Base-by-base conservation (phyloP, 2,329 filamentous ascomycete genomes). In the Colletotrichum tabaci region DNA sequence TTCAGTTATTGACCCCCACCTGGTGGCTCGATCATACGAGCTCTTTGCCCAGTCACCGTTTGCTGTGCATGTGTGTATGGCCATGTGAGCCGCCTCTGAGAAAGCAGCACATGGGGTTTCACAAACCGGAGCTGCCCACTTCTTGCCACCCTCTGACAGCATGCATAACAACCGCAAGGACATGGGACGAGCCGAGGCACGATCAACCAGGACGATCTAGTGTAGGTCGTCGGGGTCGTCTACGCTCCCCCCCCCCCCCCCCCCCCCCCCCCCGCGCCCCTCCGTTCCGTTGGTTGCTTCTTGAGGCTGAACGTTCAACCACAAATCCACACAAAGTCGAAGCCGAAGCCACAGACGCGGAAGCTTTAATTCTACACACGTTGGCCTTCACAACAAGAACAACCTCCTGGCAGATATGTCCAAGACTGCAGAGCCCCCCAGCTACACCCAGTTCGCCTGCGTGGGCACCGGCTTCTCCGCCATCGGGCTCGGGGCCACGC, bases 401-500 rank as follows among this genome's bases (percentile, higher is more conserved):
- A 5, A 9, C n/a, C 13, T 5, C 7, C 16, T 12, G 30, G 9
- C 21, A 42, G n/a, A 6, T 6, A 71, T 67, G 64, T 66, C 64
- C 8, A 52, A 23, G n/a, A 15, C 21, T 7, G 3, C 10, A 26
- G 40, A 40, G 7, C 35, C 61, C 1, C 30, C 72, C 38, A 73
- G 67, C 56, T 83, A 82, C 73, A 83, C 76, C 69, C 80, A 80
- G 74, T 84, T 84, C 73, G 81, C 80, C 40, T 84, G 81, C 74
- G 86, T 92, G 49, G 91, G 91, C 38, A 87, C 88, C 1, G 90
- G 90, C 15, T 87, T 90, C 75, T 90, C 89, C 0, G 91, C 86
- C 23, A 90, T 92, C 66, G 88, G 87, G 3, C 86, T 91, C 76
- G 90, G 87, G 9, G 89, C 87, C 52, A 86, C 87, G 30, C 78